Evolutionary conservation across 1,284 basidiomycete species (phyloP).

Genomic region (Ganoderma leucocontextum): DNA sequence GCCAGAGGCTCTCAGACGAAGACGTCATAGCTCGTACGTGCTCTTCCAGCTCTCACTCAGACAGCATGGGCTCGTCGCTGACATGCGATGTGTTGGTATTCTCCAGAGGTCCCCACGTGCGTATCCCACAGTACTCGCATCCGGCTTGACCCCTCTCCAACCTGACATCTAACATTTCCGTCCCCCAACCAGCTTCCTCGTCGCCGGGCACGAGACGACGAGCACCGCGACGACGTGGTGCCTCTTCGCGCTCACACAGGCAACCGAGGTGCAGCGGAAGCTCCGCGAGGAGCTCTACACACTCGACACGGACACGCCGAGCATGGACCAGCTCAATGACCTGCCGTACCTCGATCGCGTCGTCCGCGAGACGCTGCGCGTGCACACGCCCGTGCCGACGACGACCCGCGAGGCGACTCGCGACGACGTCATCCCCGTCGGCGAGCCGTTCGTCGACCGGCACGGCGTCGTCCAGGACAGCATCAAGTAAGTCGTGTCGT

Average conservation of each 20-base stretch:
- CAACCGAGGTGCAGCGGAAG: constrained; percentile 65
- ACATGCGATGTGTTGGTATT: background rate
- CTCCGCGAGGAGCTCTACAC: constrained; percentile 73
- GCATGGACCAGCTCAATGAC: constrained; percentile 66
- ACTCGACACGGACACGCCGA: constrained; percentile 44
- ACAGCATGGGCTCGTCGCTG: constrained; percentile 25
- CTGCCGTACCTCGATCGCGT: constrained; percentile 72
- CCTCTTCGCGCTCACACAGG: constrained; percentile 66
- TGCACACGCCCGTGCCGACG: constrained; percentile 67
- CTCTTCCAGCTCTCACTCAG: background rate
- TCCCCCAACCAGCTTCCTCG: constrained; percentile 49
- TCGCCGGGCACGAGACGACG: constrained; percentile 82
- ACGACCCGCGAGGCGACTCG: constrained; percentile 60
- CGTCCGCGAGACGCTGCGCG: constrained; percentile 73
- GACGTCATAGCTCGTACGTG: constrained; percentile 64
- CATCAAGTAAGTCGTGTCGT: constrained; percentile 36
- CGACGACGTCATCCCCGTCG: constrained; percentile 55
- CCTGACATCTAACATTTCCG: background rate
- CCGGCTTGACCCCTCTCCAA: too few relatives aligned
- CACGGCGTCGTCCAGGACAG: constrained; percentile 39
- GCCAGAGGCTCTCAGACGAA: constrained; percentile 57
- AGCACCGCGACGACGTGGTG: constrained; percentile 59
- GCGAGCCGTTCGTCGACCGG: constrained; percentile 42
- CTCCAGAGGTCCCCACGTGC: constrained; percentile 28
- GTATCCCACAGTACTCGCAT: background rate